These are phyloP conservation scores for Apostasia ramifera DNA, from an alignment of 106 monocot genomes.

Conservation along the genomic window DNA sequence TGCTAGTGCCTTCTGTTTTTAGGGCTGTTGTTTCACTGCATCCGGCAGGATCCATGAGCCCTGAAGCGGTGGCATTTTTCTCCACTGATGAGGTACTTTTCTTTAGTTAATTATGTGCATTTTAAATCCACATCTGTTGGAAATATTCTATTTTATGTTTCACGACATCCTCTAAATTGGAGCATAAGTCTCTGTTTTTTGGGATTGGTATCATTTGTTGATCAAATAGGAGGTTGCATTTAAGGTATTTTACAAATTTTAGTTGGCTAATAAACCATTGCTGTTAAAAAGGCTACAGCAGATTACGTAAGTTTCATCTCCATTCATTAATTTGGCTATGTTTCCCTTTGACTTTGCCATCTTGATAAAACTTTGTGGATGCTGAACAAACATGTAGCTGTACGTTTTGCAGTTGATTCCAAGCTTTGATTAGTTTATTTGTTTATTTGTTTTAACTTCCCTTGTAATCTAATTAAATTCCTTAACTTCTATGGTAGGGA, in stretches of 20 bases:
- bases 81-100: constrained; percentile 81
- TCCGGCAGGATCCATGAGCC: constrained; percentile 78
- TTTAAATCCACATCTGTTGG: no score
- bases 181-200: no score
- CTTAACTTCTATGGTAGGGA: constrained; percentile 32
- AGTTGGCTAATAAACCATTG: neutral
- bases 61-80: constrained; percentile 87
- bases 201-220: no score
- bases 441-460: neutral
- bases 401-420: neutral
- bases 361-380: neutral
- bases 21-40: constrained; percentile 90
- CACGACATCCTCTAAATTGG: no score
- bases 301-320: neutral
- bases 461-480: constrained; percentile 1
- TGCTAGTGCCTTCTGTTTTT: constrained; percentile 65
- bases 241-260: neutral
- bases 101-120: neutral
- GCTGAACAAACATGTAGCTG: neutral
- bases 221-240: neutral
- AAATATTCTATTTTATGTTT: no score
- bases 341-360: neutral
- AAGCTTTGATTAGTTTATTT: neutral
- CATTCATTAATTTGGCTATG: no score
- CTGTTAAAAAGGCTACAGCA: neutral